These are phyloP conservation scores for Talaromyces nanjingensis DNA, from an alignment of 495 filamentous ascomycete species.

Conservation along the genomic window DNA sequence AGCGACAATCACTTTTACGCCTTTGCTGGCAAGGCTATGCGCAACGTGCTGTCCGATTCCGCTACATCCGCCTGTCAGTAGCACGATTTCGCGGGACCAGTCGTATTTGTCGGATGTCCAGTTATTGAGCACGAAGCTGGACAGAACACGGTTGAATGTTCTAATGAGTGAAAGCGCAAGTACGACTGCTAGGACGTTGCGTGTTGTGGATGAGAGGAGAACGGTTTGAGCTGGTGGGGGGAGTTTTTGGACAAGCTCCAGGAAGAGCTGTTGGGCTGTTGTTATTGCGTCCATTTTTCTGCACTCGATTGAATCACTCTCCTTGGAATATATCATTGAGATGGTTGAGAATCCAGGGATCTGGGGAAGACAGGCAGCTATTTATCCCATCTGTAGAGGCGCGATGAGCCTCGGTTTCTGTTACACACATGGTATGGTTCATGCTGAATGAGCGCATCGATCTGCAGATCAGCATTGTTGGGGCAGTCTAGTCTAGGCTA, in stretches of 20 bases:
- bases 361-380: background rate
- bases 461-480: background rate
- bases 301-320: background rate
- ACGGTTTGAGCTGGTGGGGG: background rate
- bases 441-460: background rate
- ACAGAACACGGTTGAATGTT: constrained; percentile 33
- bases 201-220: background rate
- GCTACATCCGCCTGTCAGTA: constrained; percentile 51
- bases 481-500: background rate
- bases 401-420: background rate
- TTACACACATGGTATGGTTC: background rate
- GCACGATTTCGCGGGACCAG: constrained; percentile 45
- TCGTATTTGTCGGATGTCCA: constrained; percentile 36
- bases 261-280: background rate
- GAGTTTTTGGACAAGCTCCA: background rate
- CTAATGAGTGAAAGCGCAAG: constrained; percentile 31
- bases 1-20: constrained; percentile 44
- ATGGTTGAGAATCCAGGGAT: background rate
- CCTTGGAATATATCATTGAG: background rate
- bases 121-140: constrained; percentile 40
- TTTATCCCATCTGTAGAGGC: background rate
- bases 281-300: background rate
- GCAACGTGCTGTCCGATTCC: constrained; percentile 50
- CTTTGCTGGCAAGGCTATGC: constrained; percentile 36
- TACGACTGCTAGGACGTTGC: constrained; percentile 22